A percentile compares a stretch with the other conserved stretches of the same genome.
Conservation (phyloP, 1,139 yeast species). For the Lodderomyces elongisporus region DNA sequence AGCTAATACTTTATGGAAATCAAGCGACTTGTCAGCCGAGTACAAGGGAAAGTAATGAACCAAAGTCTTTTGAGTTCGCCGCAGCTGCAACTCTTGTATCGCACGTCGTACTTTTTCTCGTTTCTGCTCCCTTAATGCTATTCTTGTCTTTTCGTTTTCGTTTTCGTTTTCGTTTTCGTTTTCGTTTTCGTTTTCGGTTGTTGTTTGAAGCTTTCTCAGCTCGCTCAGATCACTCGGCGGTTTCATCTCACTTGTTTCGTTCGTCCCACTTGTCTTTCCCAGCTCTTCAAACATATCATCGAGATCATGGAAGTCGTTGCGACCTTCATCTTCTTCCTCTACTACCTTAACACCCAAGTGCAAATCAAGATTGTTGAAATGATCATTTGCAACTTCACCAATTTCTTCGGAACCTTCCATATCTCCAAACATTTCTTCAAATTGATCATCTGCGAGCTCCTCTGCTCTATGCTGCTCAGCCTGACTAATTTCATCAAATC, state of each 20-base stretch:
- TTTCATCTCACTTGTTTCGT: too few species aligned
- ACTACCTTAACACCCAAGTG: constrained; percentile 1
- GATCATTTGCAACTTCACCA: too few species aligned
- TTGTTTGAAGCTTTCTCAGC: too few species aligned
- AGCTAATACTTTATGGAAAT: constrained; percentile 64
- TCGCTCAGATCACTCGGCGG: too few species aligned
- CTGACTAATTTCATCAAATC: constrained; percentile 8
- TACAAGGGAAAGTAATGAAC: constrained; percentile 61
- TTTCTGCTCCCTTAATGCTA: constrained; percentile 17
- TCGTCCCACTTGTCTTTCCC: too few species aligned
- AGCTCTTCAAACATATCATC: constrained; percentile 32
- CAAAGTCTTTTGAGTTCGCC: constrained; percentile 32
- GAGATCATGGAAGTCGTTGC: constrained; percentile 29
- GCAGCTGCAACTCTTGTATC: constrained; percentile 31
- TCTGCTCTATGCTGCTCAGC: constrained; percentile 31
- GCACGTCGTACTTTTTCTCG: constrained; percentile 22
- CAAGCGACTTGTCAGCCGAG: constrained; percentile 48
- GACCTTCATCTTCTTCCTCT: constrained; percentile 8
- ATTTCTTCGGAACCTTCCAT: too few species aligned
- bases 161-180: constrained; percentile 10
- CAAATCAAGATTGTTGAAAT: constrained; percentile 3
- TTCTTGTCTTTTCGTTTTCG: constrained; percentile 17
- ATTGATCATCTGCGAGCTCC: constrained; percentile 38
- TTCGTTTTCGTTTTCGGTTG: too few species aligned
- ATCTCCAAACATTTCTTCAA: constrained; percentile 48